phyloP scores from a whole-genome alignment of 1,284 basidiomycete genomes.

The Thecaphora thlaspeos region DNA sequence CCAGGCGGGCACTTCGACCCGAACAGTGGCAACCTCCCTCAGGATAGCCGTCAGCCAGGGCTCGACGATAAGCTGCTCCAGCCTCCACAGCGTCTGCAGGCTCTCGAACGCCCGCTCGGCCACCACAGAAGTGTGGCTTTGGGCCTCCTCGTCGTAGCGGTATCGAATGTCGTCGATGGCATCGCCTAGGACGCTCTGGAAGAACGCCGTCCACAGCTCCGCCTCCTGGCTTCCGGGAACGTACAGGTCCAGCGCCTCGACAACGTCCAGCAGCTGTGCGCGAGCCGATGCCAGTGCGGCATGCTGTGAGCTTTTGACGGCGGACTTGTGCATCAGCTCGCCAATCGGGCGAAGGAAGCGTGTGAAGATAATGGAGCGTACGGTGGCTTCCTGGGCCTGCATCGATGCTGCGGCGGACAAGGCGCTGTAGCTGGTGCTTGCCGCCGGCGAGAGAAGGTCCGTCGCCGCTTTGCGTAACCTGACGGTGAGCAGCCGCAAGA shows the following conservation, averaged over 20 bases:
- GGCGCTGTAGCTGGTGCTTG: not conserved
- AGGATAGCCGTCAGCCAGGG: slow-evolving; percentile 14
- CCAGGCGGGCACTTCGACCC: slow-evolving; percentile 9
- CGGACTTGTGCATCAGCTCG: not conserved
- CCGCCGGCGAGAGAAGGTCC: not conserved
- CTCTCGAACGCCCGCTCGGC: slow-evolving; percentile 9
- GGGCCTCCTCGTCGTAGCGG: slow-evolving; percentile 2
- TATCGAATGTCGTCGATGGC: slow-evolving; percentile 6
- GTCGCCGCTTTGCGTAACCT: not conserved
- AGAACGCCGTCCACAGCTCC: slow-evolving; percentile 24
- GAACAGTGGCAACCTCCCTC: slow-evolving; percentile 12
- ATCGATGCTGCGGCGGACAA: not conserved
- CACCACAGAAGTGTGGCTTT: too few species aligned
- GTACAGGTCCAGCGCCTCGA: slow-evolving; percentile 5
- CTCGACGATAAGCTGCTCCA: slow-evolving; percentile 27
- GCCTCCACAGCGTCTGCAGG: slow-evolving; percentile 25
- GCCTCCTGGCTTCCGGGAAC: slow-evolving; percentile 10
- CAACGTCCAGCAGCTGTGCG: not conserved
- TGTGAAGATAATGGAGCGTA: not conserved
- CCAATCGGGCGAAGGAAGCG: not conserved
- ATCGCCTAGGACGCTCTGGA: slow-evolving; percentile 1
- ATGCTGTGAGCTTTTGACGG: not conserved
- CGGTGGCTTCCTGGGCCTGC: not conserved
- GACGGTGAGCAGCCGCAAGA: not conserved
- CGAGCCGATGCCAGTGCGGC: not conserved